phyloP scores from a whole-genome alignment of 2,329 filamentous ascomycete species.

The Diaporthe capsici region DNA sequence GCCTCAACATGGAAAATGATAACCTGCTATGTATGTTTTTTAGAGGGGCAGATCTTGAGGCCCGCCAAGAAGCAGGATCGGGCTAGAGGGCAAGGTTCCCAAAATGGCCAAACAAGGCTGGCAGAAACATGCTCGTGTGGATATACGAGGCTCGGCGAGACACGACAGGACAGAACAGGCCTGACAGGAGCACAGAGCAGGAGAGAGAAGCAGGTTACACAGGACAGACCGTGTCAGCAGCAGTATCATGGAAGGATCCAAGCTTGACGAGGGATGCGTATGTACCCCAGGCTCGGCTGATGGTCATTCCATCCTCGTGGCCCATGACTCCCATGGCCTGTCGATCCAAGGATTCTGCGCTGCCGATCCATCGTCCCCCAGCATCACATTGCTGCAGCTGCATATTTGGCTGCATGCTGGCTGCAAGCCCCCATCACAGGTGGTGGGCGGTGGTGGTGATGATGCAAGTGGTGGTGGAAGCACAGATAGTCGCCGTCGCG shows the following conservation, averaged over 20 bases:
- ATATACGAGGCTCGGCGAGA: conserved; percentile 24
- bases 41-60: conserved; percentile 15
- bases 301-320: conserved; percentile 29
- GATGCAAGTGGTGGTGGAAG: neutral
- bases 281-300: conserved; percentile 32
- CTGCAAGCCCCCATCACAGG: conserved; percentile 21
- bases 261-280: conserved; percentile 12
- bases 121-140: conserved; percentile 32
- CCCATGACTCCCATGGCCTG: conserved; percentile 18
- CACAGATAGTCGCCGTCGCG: neutral
- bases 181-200: neutral
- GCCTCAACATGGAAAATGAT: neutral
- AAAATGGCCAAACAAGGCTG: conserved; percentile 25
- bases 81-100: conserved; percentile 10
- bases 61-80: conserved; percentile 18
- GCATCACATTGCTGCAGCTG: conserved; percentile 22
- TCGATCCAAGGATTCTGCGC: conserved; percentile 30
- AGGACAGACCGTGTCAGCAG: conserved; percentile 3
- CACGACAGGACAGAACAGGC: neutral
- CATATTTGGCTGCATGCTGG: conserved; percentile 26
- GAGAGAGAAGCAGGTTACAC: neutral
- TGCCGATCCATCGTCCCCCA: conserved; percentile 30
- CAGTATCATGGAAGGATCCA: conserved; percentile 28
- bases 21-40: neutral
- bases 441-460: neutral